These are phyloP conservation scores for Metschnikowia matae DNA, from an alignment of 805 yeast species.

Conservation along the genomic window DNA sequence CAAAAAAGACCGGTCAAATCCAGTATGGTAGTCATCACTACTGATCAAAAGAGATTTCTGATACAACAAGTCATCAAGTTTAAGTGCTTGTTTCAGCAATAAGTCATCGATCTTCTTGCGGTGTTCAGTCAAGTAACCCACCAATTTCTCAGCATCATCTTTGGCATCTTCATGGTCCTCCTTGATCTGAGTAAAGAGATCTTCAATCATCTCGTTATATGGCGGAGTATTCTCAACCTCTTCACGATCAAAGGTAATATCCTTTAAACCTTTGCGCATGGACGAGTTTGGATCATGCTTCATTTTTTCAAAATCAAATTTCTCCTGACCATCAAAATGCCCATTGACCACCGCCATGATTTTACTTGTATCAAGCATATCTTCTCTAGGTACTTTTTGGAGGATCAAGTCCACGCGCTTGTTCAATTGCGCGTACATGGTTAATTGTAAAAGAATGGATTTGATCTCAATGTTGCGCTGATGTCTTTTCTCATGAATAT, in stretches of 20 bases:
- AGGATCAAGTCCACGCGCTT: slow-evolving; percentile 66
- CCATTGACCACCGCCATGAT: slow-evolving; percentile 42
- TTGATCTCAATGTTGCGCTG: slow-evolving; percentile 76
- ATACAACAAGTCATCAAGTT: slow-evolving; percentile 59
- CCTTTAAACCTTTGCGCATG: slow-evolving; percentile 43
- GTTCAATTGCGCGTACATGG: slow-evolving; percentile 76
- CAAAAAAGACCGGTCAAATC: slow-evolving; percentile 80
- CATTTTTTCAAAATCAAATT: slow-evolving; percentile 44
- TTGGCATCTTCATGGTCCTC: slow-evolving; percentile 54
- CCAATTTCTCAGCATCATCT: slow-evolving; percentile 29
- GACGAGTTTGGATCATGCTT: slow-evolving; percentile 36
- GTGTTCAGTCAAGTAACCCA: slow-evolving; percentile 51
- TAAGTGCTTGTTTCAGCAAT: slow-evolving; percentile 57
- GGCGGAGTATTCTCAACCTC: slow-evolving; percentile 50
- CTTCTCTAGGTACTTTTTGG: slow-evolving; percentile 35
- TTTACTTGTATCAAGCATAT: slow-evolving; percentile 28
- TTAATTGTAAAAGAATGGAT: slow-evolving; percentile 68
- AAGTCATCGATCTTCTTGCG: slow-evolving; percentile 66
- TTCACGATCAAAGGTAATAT: slow-evolving; percentile 32
- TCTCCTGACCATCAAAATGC: slow-evolving; percentile 56
- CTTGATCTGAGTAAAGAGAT: slow-evolving; percentile 72
- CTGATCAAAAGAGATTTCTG: slow-evolving; percentile 77
- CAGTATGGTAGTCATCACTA: slow-evolving; percentile 87
- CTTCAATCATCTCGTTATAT: slow-evolving; percentile 91
- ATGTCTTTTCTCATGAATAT: slow-evolving; percentile 87